A percentile compares a stretch with the other conserved stretches of the same genome.
These are phyloP conservation scores for Schizophyllum commune DNA, from an alignment of 1,284 basidiomycete species.

Conservation along the genomic window DNA sequence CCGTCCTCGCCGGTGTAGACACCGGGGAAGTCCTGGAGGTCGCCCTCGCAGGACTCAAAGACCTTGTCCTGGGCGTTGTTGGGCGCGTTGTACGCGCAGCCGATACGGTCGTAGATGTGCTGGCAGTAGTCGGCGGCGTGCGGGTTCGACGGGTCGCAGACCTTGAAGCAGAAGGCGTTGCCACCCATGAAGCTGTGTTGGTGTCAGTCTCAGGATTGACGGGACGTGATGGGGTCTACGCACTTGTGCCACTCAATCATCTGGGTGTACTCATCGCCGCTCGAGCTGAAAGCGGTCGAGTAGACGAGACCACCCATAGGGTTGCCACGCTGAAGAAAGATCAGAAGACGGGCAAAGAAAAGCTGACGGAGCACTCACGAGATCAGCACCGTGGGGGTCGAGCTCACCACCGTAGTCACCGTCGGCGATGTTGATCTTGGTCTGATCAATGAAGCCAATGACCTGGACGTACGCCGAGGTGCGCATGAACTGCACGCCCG, in stretches of 20 bases:
- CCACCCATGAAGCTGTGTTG: conserved; percentile 57
- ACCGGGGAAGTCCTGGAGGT: conserved; percentile 53
- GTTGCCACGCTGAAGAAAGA: conserved; percentile 34
- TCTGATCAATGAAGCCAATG: conserved; percentile 40
- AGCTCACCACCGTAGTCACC: conserved; percentile 42
- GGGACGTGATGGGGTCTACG: neutral
- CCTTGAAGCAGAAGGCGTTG: conserved; percentile 44
- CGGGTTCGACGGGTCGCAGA: conserved; percentile 50
- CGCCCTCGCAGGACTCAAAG: conserved; percentile 56
- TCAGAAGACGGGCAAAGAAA: no score
- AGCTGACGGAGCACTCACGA: neutral
- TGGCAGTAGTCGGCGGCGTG: conserved; percentile 48
- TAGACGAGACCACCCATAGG: conserved; percentile 58
- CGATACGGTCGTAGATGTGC: conserved; percentile 60
- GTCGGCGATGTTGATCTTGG: conserved; percentile 30
- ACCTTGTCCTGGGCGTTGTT: conserved; percentile 45
- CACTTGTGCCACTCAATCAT: conserved; percentile 40
- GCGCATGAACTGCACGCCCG: conserved; percentile 27
- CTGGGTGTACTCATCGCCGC: conserved; percentile 36
- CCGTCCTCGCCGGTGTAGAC: conserved; percentile 34
- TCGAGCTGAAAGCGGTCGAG: conserved; percentile 44
- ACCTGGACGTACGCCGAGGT: conserved; percentile 40
- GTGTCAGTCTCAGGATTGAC: neutral
- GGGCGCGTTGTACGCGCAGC: conserved; percentile 65
- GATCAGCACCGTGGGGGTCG: conserved; percentile 31